Conservation (phyloP, 2,329 filamentous ascomycete species). For the Geosmithia morbida region DNA sequence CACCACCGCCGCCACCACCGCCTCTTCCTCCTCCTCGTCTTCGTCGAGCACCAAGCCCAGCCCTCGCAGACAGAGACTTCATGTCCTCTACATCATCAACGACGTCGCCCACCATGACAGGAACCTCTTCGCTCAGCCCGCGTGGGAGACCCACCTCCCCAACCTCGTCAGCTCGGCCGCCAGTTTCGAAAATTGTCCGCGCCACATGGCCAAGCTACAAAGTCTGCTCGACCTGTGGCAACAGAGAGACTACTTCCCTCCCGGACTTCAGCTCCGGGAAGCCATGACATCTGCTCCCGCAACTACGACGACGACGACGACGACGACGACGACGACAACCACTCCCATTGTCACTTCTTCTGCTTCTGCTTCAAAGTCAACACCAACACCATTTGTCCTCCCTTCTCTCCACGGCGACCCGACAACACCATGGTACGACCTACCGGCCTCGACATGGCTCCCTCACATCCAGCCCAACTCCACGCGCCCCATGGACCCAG, state of each 20-base stretch:
- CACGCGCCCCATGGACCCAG: conserved; percentile 55
- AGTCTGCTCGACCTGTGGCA: conserved; percentile 57
- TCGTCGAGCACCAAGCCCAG: conserved; percentile 34
- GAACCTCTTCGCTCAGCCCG: conserved; percentile 36
- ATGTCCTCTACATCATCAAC: conserved; percentile 65
- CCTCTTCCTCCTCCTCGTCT: no score
- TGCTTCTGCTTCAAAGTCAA: conserved; percentile 20
- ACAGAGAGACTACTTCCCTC: conserved; percentile 46
- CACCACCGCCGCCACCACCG: conserved; percentile 10
- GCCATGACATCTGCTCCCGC: not conserved
- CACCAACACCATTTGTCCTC: conserved; percentile 52
- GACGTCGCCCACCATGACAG: conserved; percentile 62
- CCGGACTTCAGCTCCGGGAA: not conserved
- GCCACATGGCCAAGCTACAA: conserved; percentile 49
- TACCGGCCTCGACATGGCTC: conserved; percentile 71
- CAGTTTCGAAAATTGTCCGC: conserved; percentile 44
- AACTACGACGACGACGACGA: not conserved
- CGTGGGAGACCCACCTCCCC: conserved; percentile 43
- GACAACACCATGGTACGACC: conserved; percentile 61
- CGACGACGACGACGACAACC: not conserved
- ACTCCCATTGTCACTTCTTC: not conserved
- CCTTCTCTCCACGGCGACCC: conserved; percentile 66
- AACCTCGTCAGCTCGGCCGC: conserved; percentile 46
- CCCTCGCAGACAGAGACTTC: conserved; percentile 53
- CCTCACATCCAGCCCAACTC: conserved; percentile 67